Evolutionary conservation across 768 basidiomycete species (phyloP).

Genomic region (Termitomyces sp.): DNA sequence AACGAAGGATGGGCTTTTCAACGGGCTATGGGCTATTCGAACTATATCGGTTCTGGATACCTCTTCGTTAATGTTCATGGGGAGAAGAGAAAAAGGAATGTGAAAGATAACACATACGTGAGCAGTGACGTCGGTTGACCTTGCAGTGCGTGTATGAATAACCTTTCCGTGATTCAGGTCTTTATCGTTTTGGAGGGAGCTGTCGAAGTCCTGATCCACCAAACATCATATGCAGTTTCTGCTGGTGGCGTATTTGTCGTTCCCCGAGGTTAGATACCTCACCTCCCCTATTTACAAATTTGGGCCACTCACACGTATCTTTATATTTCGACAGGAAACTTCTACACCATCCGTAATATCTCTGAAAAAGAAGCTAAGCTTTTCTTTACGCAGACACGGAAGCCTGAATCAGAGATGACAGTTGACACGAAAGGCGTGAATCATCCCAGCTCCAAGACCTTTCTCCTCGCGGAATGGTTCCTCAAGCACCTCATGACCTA

Average conservation of each 20-base stretch:
- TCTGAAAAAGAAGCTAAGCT: conserved; percentile 71
- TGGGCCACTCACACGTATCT: conserved; percentile 1
- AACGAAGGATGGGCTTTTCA: conserved; percentile 66
- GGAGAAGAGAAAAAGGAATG: conserved; percentile 82
- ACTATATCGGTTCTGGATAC: conserved; percentile 89
- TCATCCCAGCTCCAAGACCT: conserved; percentile 13
- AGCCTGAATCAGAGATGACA: conserved; percentile 14
- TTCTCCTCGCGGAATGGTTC: conserved; percentile 15
- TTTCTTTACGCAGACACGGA: conserved; percentile 89
- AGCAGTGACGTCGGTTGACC: conserved; percentile 20
- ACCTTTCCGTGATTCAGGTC: conserved; percentile 22
- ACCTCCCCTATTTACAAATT: background rate
- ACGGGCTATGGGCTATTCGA: conserved; percentile 87
- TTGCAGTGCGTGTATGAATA: background rate
- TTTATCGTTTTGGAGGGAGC: conserved; percentile 82
- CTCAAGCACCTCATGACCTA: conserved; percentile 11
- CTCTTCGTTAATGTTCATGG: conserved; percentile 73
- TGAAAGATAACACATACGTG: conserved; percentile 93
- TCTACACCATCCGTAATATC: conserved; percentile 88
- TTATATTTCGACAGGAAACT: conserved; percentile 56
- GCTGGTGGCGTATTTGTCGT: conserved; percentile 87
- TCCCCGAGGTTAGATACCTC: conserved; percentile 60
- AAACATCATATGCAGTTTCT: conserved; percentile 70
- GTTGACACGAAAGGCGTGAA: conserved; percentile 5
- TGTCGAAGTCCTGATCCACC: conserved; percentile 79